Percentiles rank a stretch among this genome's conserved stretches.
Evolutionary conservation across 2,329 filamentous ascomycete genomes (phyloP).

Genomic region (Chaetomium strumarium): DNA sequence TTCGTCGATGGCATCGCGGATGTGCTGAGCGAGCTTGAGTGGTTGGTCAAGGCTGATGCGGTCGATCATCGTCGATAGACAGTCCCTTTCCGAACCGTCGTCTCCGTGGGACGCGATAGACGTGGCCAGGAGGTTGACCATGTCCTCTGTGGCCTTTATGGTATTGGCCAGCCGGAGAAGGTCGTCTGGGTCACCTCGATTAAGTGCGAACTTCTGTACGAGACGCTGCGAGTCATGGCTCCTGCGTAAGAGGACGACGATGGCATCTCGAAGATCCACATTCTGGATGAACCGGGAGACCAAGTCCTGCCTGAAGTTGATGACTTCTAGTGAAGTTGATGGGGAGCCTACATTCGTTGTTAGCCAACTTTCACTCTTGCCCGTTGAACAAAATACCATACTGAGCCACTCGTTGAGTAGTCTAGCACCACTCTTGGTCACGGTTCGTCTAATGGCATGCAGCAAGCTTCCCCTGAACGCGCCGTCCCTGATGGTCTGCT

Average conservation of each 20-base stretch:
- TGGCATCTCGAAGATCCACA: constrained; percentile 61
- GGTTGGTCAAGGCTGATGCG: constrained; percentile 65
- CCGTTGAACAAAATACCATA: constrained; percentile 18
- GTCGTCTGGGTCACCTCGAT: constrained; percentile 87
- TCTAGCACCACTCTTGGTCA: constrained; percentile 84
- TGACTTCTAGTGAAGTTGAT: constrained; percentile 76
- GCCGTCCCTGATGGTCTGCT: constrained; percentile 77
- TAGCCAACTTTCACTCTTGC: constrained; percentile 6
- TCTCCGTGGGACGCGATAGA: constrained; percentile 7
- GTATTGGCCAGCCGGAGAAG: constrained; percentile 77
- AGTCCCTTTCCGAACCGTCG: constrained; percentile 23
- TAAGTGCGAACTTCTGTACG: constrained; percentile 89
- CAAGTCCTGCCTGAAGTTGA: constrained; percentile 73
- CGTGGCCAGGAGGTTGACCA: constrained; percentile 45
- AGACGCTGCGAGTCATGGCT: constrained; percentile 84
- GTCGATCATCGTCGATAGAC: constrained; percentile 41
- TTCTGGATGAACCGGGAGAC: constrained; percentile 68
- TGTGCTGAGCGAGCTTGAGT: constrained; percentile 60
- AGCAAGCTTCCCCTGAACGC: constrained; percentile 76
- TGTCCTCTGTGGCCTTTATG: constrained; percentile 65
- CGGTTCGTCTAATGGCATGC: constrained; percentile 82
- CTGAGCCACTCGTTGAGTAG: constrained; percentile 80
- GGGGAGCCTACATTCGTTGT: constrained; percentile 49
- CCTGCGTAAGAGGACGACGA: constrained; percentile 61
- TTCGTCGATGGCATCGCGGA: constrained; percentile 80